These are phyloP conservation scores for Alternaria gaisen DNA, from an alignment of 2,329 filamentous ascomycete species.

Conservation along the genomic window DNA sequence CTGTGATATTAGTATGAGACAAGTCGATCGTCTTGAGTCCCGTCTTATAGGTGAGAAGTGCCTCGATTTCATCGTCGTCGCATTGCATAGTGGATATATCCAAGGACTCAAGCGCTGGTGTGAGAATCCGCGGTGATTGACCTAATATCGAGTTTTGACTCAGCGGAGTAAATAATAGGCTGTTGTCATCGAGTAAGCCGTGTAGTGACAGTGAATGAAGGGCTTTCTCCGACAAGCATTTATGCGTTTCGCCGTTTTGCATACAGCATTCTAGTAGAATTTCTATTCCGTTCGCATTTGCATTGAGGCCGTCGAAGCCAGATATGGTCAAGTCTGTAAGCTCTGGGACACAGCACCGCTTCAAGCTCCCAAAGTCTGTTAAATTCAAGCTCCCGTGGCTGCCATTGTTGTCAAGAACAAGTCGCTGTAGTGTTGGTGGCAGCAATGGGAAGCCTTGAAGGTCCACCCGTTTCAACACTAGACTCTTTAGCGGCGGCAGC, in stretches of 20 bases:
- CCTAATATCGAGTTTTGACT: constrained; percentile 16
- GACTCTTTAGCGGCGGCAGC: constrained; percentile 18
- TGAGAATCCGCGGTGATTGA: constrained; percentile 36
- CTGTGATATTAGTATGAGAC: constrained; percentile 50
- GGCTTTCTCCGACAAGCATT: background rate
- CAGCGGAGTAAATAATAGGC: background rate
- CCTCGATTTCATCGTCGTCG: constrained; percentile 45
- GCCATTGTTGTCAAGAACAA: constrained; percentile 16
- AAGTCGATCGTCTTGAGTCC: constrained; percentile 46
- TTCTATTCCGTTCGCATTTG: constrained; percentile 7
- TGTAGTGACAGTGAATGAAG: constrained; percentile 8
- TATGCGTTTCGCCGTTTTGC: background rate
- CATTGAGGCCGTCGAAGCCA: constrained; percentile 17
- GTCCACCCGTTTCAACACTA: constrained; percentile 22
- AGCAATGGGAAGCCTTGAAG: constrained; percentile 14
- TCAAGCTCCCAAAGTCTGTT: background rate
- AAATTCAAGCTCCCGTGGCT: background rate
- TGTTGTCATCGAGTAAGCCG: background rate
- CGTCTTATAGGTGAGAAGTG: constrained; percentile 28
- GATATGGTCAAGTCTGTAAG: constrained; percentile 32
- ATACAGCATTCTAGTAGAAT: constrained; percentile 22
- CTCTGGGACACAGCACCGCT: constrained; percentile 3
- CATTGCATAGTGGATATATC: constrained; percentile 26
- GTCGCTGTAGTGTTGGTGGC: constrained; percentile 28
- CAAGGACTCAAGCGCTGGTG: constrained; percentile 26